phyloP scores from a whole-genome alignment of 495 filamentous ascomycete genomes.

The Penicillium macrosclerotiorum region DNA sequence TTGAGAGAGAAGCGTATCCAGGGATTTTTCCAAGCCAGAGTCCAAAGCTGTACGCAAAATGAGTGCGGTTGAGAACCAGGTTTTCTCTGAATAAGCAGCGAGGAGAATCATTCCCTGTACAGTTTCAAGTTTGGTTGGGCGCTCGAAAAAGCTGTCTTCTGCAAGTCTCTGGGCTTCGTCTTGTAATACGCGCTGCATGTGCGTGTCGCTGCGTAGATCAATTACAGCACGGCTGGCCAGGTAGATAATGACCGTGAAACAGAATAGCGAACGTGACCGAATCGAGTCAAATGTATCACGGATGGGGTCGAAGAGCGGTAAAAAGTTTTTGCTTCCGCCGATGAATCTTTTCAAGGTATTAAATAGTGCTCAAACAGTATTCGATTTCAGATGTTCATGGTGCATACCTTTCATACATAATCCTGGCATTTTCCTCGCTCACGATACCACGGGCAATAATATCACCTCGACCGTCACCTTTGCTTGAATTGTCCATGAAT shows the following conservation, averaged over 20 bases:
- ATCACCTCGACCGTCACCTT: constrained; percentile 34
- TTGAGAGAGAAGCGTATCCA: constrained; percentile 38
- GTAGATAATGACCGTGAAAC: constrained; percentile 45
- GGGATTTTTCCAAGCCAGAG: constrained; percentile 41
- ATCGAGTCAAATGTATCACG: constrained; percentile 46
- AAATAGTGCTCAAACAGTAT: no score
- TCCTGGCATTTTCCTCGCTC: constrained; percentile 37
- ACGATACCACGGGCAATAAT: constrained; percentile 41
- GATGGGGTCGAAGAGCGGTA: constrained; percentile 42
- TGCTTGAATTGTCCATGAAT: constrained; percentile 36
- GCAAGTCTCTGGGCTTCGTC: constrained; percentile 43
- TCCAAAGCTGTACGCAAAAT: constrained; percentile 43
- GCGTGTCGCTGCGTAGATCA: constrained; percentile 36
- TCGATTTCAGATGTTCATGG: neutral
- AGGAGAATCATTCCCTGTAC: constrained; percentile 46
- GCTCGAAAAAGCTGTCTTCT: constrained; percentile 45
- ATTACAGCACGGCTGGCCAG: constrained; percentile 39
- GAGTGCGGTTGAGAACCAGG: constrained; percentile 45
- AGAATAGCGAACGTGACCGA: constrained; percentile 42
- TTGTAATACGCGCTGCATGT: constrained; percentile 44
- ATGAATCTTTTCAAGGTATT: constrained; percentile 21
- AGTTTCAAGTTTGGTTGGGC: constrained; percentile 42
- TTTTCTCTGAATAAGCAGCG: constrained; percentile 45
- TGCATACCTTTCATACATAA: constrained; percentile 42
- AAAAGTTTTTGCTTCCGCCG: constrained; percentile 40